Base-by-base conservation (phyloP, 2,329 filamentous ascomycete genomes). In the Aspergillus viridinutans region DNA sequence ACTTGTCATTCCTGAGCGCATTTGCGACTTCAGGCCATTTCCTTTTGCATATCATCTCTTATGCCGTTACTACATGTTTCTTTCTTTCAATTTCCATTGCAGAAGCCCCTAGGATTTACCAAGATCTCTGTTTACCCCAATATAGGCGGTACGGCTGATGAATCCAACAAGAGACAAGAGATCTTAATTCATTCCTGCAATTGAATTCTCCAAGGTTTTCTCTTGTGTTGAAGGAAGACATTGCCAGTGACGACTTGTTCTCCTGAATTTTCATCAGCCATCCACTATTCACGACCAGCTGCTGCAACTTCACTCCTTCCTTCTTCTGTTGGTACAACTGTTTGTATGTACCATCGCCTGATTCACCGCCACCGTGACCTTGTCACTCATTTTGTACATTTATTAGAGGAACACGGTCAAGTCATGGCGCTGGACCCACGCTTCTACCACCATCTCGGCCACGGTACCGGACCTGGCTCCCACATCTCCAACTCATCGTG, bases 401-500 rank as follows among this genome's bases (percentile, higher is more conserved):
- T 76, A 65, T 72, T 77, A 67, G 71, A 61, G 58, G 64, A 69
- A 47, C 62, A 65, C 54, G 70, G 67, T 60, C 69, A 67, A 68
- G 69, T 73, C 54, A 76, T 77, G 74, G 69, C 74, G 57, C 65
- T 76, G 56, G 74, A 77, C 58, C 64, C 71, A 59, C 73, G 73
- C 56, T 75, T 76, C 56, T 77, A 72, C 61, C 68, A 68, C 56
- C 67, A 70, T 56, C 61, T 72, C 60, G 65, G 66, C 59, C 65
- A 68, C 48, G 54, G 59, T 54, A 45, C 59, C 28, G 69, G 67
- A 17, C 68, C 68, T 56, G 68, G 70, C 50, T 74, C 72, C 50
- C 71, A 69, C 53, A 71, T 67, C 20, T 75, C 72, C 26, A 62
- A 65, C 50, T 69, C 67, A 9, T 69, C 67, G 7, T 72, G 71